Conservation (phyloP, 305 asterid species). For the Fraxinus velutina region DNA sequence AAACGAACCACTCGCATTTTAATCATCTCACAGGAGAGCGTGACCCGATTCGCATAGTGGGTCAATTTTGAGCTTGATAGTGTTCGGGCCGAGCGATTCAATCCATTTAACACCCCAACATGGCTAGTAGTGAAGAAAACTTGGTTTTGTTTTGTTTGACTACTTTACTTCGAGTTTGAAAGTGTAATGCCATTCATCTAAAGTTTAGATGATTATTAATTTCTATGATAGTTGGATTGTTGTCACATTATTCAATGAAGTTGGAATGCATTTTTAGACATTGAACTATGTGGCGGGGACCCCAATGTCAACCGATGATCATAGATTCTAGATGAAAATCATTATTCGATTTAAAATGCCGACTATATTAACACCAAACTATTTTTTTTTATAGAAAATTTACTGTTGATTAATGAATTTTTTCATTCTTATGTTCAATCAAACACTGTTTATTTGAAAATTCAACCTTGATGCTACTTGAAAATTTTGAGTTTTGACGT, state of each 20-base stretch:
- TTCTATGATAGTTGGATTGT: not conserved
- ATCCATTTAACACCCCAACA: not conserved
- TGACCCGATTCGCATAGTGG: not conserved
- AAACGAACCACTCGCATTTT: not conserved
- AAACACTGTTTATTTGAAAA: not conserved
- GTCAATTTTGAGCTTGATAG: not conserved
- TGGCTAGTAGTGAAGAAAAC: not conserved
- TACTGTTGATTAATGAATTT: not conserved
- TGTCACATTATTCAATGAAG: not conserved
- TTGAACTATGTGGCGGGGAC: not conserved
- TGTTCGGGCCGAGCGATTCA: not conserved
- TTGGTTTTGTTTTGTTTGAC: not conserved
- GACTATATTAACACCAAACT: not conserved
- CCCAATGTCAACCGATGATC: not conserved
- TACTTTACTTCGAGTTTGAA: not conserved
- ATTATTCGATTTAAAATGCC: not conserved
- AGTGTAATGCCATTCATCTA: not conserved
- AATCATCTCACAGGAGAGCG: not conserved
- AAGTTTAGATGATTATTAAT: not conserved
- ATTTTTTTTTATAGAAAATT: not conserved
- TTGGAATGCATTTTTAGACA: not conserved
- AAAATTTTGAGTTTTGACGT: not conserved
- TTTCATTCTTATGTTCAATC: not conserved
- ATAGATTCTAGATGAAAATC: not conserved
- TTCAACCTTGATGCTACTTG: not conserved